These are phyloP conservation scores for Friedmanniomyces simplex DNA, from an alignment of 495 filamentous ascomycete species.

Conservation along the genomic window DNA sequence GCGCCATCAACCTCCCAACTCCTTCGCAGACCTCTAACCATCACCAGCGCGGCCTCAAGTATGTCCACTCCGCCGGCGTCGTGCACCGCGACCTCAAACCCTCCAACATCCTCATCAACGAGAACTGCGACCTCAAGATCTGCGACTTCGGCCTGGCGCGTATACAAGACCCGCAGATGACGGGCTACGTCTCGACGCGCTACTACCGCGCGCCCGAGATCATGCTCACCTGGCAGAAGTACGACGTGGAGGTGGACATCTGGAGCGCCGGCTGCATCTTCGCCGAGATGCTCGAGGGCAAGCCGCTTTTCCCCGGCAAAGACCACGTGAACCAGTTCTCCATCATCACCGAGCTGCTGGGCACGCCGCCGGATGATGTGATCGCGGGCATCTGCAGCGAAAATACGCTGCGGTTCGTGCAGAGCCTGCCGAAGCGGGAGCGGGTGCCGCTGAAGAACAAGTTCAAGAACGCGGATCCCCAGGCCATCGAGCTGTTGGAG, in stretches of 20 bases:
- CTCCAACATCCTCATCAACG: conserved; percentile 97
- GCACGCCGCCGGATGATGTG: conserved; percentile 97
- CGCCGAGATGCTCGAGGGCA: conserved; percentile 97
- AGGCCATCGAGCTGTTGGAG: conserved; percentile 86
- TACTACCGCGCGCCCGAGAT: conserved; percentile 99
- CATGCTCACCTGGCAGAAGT: conserved; percentile 99
- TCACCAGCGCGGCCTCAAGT: conserved; percentile 84
- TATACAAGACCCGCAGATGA: conserved; percentile 99
- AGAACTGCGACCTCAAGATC: conserved; percentile 98
- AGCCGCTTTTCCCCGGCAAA: conserved; percentile 96
- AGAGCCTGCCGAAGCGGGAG: conserved; percentile 93
- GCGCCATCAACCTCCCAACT: conserved; percentile 19
- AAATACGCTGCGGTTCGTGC: conserved; percentile 94
- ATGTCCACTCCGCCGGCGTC: conserved; percentile 95
- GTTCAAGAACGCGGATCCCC: conserved; percentile 91
- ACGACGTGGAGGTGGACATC: conserved; percentile 98
- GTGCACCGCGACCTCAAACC: conserved; percentile 97
- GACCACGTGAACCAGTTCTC: conserved; percentile 99
- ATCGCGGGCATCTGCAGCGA: conserved; percentile 97
- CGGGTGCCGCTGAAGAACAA: conserved; percentile 81
- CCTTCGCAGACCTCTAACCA: conserved; percentile 4
- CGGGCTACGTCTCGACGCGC: conserved; percentile 94
- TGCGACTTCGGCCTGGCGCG: conserved; percentile 96
- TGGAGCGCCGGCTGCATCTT: conserved; percentile 99
- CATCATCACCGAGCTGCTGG: conserved; percentile 95